Evolutionary conservation across 345 rosid genomes (phyloP), one percentile per base, ranked within the genome.

Genomic region (Salix udensis): DNA sequence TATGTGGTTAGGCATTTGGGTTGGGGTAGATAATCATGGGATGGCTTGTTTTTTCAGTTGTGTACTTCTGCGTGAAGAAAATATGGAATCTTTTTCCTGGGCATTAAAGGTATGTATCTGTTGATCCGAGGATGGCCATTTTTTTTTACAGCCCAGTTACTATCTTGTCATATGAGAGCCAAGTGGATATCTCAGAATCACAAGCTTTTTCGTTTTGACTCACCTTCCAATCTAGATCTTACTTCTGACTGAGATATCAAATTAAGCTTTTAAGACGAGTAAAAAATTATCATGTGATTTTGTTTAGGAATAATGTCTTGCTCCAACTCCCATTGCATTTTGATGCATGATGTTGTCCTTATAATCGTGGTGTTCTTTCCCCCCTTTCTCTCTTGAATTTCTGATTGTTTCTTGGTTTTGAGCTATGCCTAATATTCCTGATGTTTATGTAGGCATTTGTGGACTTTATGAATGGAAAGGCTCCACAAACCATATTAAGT

Each of bases 11-110:
- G 87, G 87, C 67, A 77, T 80, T 19, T 84, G 89, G 87, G 60
- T 84, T 72, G 87, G 89, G 44, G 76, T 80, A 68, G 82, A 84
- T 80, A 82, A 79, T 82, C 80, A 84, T 31, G 89, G 87, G 42
- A 76, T 70, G 75, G 79, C 82, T 55, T 77, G 84, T 65, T 81
- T 86, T 40, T 86, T 86, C 68, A 82, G 87, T 31, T 81, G 87
- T 46, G 77, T 70, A 50, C 77, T 87, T 55, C 68, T 84, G 68
- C 86, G 78, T 74, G 87, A 84, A 76, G 86, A 84, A 74, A 72
- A 85, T 77, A 37, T 36, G 24, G 74, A 61, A 39, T 82, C 86
- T 26, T 82, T 82, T 81, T 72, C 83, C 31, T 86, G 89, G 89
- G 87, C 86, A 24, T 71, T 86, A 70, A 86, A 81, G 86, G 84